phyloP scores from a whole-genome alignment of 2,329 filamentous ascomycete genomes.

The Monilinia laxa region DNA sequence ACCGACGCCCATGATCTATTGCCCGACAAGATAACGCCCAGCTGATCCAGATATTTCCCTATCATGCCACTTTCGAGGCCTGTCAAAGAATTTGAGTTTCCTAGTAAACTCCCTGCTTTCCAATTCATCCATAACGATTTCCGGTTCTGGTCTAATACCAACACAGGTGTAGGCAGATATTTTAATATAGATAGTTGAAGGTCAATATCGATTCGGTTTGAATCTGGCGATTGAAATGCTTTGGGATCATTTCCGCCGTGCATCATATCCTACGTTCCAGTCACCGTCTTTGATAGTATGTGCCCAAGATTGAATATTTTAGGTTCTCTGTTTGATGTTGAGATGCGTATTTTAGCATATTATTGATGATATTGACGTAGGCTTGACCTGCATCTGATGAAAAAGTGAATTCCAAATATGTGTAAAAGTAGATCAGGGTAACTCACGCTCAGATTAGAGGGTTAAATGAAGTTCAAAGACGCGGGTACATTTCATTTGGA shows the following conservation, averaged over 20 bases:
- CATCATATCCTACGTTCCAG: slow-evolving; percentile 1
- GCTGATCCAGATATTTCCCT: slow-evolving; percentile 21
- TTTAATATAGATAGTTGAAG: slow-evolving; percentile 31
- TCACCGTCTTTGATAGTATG: neutral
- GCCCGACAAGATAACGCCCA: slow-evolving; percentile 28
- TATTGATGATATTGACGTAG: neutral
- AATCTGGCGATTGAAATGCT: neutral
- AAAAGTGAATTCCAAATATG: neutral
- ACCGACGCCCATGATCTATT: slow-evolving; percentile 26
- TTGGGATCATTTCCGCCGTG: neutral
- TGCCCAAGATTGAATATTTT: neutral
- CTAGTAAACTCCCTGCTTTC: slow-evolving; percentile 26
- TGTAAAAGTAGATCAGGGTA: neutral
- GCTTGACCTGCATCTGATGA: too few relatives aligned
- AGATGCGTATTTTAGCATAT: slow-evolving; percentile 10
- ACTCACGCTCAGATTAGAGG: slow-evolving; percentile 1
- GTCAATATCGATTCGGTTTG: slow-evolving; percentile 20
- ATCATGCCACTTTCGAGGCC: slow-evolving; percentile 13
- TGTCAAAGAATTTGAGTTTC: slow-evolving; percentile 21
- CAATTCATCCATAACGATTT: slow-evolving; percentile 28
- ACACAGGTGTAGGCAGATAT: slow-evolving; percentile 29
- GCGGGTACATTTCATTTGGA: too few relatives aligned
- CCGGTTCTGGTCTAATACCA: slow-evolving; percentile 29
- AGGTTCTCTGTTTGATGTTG: neutral
- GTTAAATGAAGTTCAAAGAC: neutral